Evolutionary conservation across 768 basidiomycete genomes (phyloP).

Genomic region (Boletus reticuloceps): DNA sequence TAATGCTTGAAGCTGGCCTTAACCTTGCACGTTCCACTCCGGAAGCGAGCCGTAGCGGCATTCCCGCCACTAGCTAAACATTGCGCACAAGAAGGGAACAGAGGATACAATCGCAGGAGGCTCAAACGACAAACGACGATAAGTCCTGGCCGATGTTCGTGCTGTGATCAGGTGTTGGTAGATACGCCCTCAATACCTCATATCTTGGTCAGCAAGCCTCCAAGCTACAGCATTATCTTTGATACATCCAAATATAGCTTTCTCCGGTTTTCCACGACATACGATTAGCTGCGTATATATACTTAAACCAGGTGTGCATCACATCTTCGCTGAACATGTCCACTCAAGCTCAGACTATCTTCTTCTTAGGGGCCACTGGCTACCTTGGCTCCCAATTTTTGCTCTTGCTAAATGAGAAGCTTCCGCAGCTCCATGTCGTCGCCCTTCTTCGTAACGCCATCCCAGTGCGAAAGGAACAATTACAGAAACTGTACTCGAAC

Average conservation of each 20-base stretch:
- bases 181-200: no score
- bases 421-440: conserved; percentile 32
- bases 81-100: neutral
- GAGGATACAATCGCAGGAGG: neutral
- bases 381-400: conserved; percentile 44
- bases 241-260: neutral
- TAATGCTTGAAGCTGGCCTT: no score
- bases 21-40: no score
- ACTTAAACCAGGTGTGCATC: neutral
- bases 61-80: neutral
- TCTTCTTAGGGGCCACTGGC: conserved; percentile 45
- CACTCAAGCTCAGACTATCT: conserved; percentile 22
- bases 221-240: neutral
- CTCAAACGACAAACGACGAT: neutral
- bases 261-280: neutral
- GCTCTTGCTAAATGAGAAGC: conserved; percentile 30
- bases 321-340: conserved; percentile 9
- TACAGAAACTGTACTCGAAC: conserved; percentile 34
- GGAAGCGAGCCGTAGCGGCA: neutral
- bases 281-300: neutral
- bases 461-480: conserved; percentile 26
- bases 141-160: neutral
- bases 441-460: conserved; percentile 38
- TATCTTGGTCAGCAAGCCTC: conserved; percentile 8
- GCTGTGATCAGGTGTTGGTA: neutral